These are phyloP conservation scores for Alternaria novae-zelandiae DNA, from an alignment of 2,329 filamentous ascomycete genomes.

Conservation along the genomic window DNA sequence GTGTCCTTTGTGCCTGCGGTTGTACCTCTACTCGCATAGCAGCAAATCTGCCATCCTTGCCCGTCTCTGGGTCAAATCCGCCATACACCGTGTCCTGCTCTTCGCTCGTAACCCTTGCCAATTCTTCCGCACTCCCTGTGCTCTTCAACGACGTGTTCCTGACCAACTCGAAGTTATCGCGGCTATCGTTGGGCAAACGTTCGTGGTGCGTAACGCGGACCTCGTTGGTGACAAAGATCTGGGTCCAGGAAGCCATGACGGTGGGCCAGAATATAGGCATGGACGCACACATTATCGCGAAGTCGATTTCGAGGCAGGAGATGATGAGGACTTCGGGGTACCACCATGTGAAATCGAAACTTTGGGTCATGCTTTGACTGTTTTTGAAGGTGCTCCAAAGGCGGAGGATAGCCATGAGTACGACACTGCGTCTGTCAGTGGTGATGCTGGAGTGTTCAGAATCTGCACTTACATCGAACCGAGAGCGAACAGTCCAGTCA, in stretches of 20 bases:
- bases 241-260: slow-evolving; percentile 31
- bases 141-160: slow-evolving; percentile 28
- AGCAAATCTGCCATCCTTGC: slow-evolving; percentile 1
- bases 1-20: not conserved
- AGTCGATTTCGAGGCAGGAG: slow-evolving; percentile 42
- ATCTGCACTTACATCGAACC: slow-evolving; percentile 29
- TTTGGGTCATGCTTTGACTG: slow-evolving; percentile 8
- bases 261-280: slow-evolving; percentile 49
- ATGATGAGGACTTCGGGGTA: slow-evolving; percentile 38
- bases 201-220: slow-evolving; percentile 37
- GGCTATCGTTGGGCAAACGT: slow-evolving; percentile 15
- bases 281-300: slow-evolving; percentile 46
- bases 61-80: slow-evolving; percentile 15
- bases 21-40: slow-evolving; percentile 14
- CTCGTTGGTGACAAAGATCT: slow-evolving; percentile 46
- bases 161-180: slow-evolving; percentile 26
- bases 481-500: slow-evolving; percentile 34
- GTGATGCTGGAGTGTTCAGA: not conserved
- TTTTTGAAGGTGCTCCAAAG: slow-evolving; percentile 36
- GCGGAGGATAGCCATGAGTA: slow-evolving; percentile 38
- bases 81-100: slow-evolving; percentile 16
- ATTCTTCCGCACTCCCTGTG: slow-evolving; percentile 25
- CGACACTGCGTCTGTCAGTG: slow-evolving; percentile 26
- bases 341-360: slow-evolving; percentile 43
- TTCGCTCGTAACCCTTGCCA: slow-evolving; percentile 20